Evolutionary conservation across 257 asterid species (phyloP).

Genomic region (Nicotiana knightiana): DNA sequence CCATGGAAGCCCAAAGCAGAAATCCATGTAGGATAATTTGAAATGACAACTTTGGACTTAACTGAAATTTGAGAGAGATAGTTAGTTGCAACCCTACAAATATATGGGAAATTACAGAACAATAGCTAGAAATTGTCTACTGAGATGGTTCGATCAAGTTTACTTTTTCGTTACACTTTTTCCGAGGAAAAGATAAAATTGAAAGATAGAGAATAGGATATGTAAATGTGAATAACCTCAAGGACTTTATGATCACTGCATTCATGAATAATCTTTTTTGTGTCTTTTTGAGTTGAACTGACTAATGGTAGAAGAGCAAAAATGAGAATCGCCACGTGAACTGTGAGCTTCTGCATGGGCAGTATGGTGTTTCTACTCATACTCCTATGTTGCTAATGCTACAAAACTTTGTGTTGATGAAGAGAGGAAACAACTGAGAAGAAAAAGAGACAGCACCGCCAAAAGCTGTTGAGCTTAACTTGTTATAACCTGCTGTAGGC

Average conservation of each 20-base stretch:
- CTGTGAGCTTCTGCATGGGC: conserved; percentile 22
- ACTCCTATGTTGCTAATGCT: neutral
- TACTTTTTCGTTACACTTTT: neutral
- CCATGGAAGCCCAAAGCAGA: conserved; percentile 83
- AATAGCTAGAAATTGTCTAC: neutral
- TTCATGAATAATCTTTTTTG: conserved; percentile 11
- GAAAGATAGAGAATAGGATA: neutral
- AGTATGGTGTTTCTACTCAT: conserved; percentile 15
- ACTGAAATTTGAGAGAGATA: conserved; percentile 25
- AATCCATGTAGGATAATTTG: conserved; percentile 75
- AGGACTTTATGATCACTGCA: conserved; percentile 32
- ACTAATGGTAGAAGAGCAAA: conserved; percentile 26
- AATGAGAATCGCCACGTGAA: conserved; percentile 20
- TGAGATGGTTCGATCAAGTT: neutral
- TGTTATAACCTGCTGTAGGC: neutral
- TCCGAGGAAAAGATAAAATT: neutral
- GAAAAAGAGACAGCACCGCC: neutral
- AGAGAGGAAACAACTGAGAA: neutral
- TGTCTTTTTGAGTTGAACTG: conserved; percentile 25
- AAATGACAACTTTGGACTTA: conserved; percentile 34
- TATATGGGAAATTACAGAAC: neutral
- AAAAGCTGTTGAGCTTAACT: neutral
- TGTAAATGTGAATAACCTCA: conserved; percentile 20
- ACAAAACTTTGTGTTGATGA: conserved; percentile 4
- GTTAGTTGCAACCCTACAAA: neutral